Conservation (phyloP, 1,284 basidiomycete species). For the Neonothopanus nambi region DNA sequence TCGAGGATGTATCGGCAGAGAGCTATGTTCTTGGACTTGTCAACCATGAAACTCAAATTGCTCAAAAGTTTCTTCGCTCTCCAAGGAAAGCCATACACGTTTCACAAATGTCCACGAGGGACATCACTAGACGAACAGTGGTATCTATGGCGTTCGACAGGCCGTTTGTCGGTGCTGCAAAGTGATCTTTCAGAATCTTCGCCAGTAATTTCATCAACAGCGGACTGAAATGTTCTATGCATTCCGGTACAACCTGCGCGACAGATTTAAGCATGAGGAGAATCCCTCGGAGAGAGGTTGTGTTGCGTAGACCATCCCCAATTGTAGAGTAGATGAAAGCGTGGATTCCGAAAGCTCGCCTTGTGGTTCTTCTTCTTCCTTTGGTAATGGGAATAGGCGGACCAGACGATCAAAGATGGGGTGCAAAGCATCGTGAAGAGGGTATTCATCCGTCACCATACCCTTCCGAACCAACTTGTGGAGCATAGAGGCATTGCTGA, state of each 20-base stretch:
- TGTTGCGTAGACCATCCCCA: slow-evolving; percentile 79
- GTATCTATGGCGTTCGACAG: slow-evolving; percentile 52
- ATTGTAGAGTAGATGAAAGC: slow-evolving; percentile 77
- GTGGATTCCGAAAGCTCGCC: slow-evolving; percentile 74
- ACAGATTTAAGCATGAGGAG: slow-evolving; percentile 89
- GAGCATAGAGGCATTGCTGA: slow-evolving; percentile 75
- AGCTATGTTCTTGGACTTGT: slow-evolving; percentile 85
- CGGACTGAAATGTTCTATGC: slow-evolving; percentile 80
- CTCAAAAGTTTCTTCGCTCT: slow-evolving; percentile 76
- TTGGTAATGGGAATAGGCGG: slow-evolving; percentile 79
- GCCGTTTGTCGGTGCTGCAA: slow-evolving; percentile 55
- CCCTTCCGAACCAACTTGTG: slow-evolving; percentile 90
- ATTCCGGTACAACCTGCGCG: slow-evolving; percentile 81
- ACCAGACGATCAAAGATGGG: slow-evolving; percentile 89
- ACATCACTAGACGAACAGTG: slow-evolving; percentile 61
- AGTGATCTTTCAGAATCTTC: slow-evolving; percentile 89
- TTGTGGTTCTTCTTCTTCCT: slow-evolving; percentile 74
- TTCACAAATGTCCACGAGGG: slow-evolving; percentile 74
- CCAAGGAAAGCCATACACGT: slow-evolving; percentile 63
- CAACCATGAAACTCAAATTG: slow-evolving; percentile 79
- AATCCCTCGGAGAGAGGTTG: slow-evolving; percentile 75
- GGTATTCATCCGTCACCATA: slow-evolving; percentile 75
- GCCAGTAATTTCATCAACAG: slow-evolving; percentile 84
- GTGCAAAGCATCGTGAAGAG: slow-evolving; percentile 77
- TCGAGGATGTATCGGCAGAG: slow-evolving; percentile 89